Base-by-base conservation (phyloP, 2,329 filamentous ascomycete species). In the Tolypocladium capitatum region DNA sequence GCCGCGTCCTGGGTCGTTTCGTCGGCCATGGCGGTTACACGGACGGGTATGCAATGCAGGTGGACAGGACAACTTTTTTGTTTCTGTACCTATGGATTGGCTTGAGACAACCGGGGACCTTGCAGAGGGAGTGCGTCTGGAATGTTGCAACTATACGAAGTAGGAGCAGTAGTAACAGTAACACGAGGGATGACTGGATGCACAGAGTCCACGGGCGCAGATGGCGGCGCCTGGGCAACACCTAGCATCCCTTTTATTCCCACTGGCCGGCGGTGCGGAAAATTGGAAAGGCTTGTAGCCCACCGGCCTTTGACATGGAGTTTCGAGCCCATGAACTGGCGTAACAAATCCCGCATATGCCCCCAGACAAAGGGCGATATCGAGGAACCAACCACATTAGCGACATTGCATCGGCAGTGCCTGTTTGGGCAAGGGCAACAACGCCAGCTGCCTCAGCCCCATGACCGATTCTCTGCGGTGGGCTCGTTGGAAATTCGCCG, bases 1-100 rank as follows among this genome's bases (percentile, higher is more conserved):
- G 52, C 47, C 16, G 49, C 46, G 7, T 56, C 55, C 18, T 48
- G 49, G 21, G 54, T 14, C 13, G 49, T 24, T 20, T 57, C 50
- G 46, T 52, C 53, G 36, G 53, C 31, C 56, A 58, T 58, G 43
- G 5, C 7, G 11, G 36, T 16, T 1, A 7, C 11, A 8, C 1
- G 3, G 11, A 16, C 7, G 36, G 6, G 7, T 40, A 16, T 27
- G 36, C 21, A 27, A 6, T n/a, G n/a, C n/a, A n/a, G n/a, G n/a
- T n/a, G n/a, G n/a, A n/a, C n/a, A n/a, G n/a, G n/a, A n/a, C n/a
- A n/a, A n/a, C n/a, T n/a, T n/a, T n/a, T n/a, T n/a, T n/a, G n/a
- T n/a, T n/a, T n/a, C n/a, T n/a, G n/a, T n/a, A n/a, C n/a, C n/a
- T n/a, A 20, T 40, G 24, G 5, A 3, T 4, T 4, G 24, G 21